Conservation (phyloP, 2,329 filamentous ascomycete genomes). For the Cladosporium halotolerans region DNA sequence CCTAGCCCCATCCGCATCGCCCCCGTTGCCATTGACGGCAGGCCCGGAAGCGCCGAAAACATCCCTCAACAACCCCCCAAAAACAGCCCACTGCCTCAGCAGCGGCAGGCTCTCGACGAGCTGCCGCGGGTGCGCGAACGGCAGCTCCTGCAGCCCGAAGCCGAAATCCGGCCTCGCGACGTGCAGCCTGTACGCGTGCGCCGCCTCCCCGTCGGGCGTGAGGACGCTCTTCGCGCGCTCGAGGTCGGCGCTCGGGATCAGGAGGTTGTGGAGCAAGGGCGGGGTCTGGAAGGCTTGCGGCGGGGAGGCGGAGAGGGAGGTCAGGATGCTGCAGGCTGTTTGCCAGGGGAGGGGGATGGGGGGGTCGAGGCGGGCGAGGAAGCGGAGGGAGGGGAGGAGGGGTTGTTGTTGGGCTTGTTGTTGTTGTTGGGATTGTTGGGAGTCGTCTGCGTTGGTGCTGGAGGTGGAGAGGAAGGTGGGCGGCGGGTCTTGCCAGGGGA, state of each 20-base stretch:
- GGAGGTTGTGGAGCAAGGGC: constrained; percentile 4
- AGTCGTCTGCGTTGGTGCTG: constrained; percentile 36
- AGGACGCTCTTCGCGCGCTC: constrained; percentile 11
- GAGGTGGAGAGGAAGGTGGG: constrained; percentile 48
- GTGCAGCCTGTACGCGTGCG: constrained; percentile 55
- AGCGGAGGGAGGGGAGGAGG: constrained; percentile 64
- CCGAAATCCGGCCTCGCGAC: constrained; percentile 70
- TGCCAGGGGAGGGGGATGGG: constrained; percentile 63
- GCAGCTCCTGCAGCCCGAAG: constrained; percentile 58
- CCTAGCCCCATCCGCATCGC: background rate
- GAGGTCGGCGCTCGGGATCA: constrained; percentile 8
- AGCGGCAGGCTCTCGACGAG: constrained; percentile 66
- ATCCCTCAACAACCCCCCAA: constrained; percentile 55
- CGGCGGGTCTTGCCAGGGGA: constrained; percentile 63
- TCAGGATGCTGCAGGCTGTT: constrained; percentile 57
- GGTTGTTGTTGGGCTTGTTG: constrained; percentile 38
- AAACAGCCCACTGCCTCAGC: constrained; percentile 68
- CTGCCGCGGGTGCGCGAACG: constrained; percentile 73
- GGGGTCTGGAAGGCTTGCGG: constrained; percentile 28
- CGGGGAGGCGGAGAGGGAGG: constrained; percentile 52
- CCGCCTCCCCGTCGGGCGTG: constrained; percentile 13
- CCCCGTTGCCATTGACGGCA: background rate
- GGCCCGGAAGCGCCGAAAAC: constrained; percentile 3
- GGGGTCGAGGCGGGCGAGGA: constrained; percentile 68
- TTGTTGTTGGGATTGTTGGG: constrained; percentile 36